Evolutionary conservation across 164 flowering plant species (phyloP), one percentile per base, ranked within the genome.

Genomic region (Liquidambar formosana): DNA sequence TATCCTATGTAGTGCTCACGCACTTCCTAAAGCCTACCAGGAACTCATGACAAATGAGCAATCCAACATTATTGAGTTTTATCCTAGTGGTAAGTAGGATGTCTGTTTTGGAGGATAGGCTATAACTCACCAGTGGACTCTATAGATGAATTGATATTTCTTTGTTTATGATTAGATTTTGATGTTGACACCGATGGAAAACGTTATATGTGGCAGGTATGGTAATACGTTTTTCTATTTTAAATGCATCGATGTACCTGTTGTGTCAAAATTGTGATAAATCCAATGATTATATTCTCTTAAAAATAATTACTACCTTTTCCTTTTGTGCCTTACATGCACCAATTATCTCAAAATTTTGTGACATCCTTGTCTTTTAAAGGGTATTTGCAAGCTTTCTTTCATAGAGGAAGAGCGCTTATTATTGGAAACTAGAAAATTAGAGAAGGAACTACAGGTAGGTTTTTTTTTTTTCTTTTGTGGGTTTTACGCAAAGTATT

Each of bases 151-250:
- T 10, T 43, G 6, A 63, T 8, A 14, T 4, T 15, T 27, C 25
- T 25, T 49, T 43, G 14, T 23, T 4, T 23, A 41, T 58, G 10
- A 33, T 2, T 44, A 84, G 88, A 80, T 66, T 79, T 82, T 64
- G 77, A 79, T 18, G 69, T 82, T 0, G 88, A 84, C 60, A 43
- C 62, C 0, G 79, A 82, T 28, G 86, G 86, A 0, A 79, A 79
- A 54, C 73, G 84, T 9, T 80, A 51, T 44, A 1, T 54, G 67
- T 79, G 82, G 85, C 89, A 81, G 85, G 89, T 83, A 19, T 57
- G 59, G 33, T 23, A 49, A 8, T 46, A 16, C n/a, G n/a, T n/a
- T 41, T 57, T 22, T 19, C 25, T 62, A 13, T 28, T 19, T 6
- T 18, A 12, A 9, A 10, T 38, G 41, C 3, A 16, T 43, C 11